phyloP scores from a whole-genome alignment of 1,284 basidiomycete genomes.

The Boletus subluridellus region DNA sequence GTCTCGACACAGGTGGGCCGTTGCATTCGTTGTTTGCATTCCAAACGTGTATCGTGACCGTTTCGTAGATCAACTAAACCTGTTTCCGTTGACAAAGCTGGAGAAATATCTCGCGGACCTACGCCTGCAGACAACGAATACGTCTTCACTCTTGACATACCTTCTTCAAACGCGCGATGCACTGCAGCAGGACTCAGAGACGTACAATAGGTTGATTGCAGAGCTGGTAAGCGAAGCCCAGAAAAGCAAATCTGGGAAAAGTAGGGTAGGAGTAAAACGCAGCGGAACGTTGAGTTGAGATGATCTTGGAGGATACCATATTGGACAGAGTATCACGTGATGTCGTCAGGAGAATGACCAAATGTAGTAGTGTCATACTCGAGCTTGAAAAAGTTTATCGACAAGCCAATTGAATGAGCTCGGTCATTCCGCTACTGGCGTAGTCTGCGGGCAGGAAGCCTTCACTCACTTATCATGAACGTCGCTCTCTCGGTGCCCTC shows the following conservation, averaged over 20 bases:
- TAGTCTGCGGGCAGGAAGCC: neutral
- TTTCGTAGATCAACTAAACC: constrained; percentile 59
- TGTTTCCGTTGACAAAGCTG: constrained; percentile 65
- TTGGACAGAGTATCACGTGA: constrained; percentile 20
- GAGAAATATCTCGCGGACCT: constrained; percentile 66
- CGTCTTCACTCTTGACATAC: constrained; percentile 73
- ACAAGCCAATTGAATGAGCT: constrained; percentile 2
- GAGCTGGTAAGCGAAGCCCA: constrained; percentile 81
- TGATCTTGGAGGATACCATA: neutral
- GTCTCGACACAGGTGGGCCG: constrained; percentile 60
- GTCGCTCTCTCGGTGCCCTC: constrained; percentile 87
- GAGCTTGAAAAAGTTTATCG: constrained; percentile 16
- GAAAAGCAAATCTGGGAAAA: constrained; percentile 66
- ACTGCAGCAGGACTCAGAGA: constrained; percentile 83
- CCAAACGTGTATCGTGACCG: constrained; percentile 1
- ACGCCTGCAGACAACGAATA: constrained; percentile 63
- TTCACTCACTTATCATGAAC: constrained; percentile 63
- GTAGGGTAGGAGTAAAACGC: constrained; percentile 45
- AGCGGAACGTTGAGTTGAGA: constrained; percentile 43
- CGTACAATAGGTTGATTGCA: constrained; percentile 76
- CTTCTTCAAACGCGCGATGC: constrained; percentile 80
- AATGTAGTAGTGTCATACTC: neutral
- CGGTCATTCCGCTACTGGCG: neutral
- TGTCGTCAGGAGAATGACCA: neutral
- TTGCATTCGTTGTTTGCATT: constrained; percentile 5